phyloP scores from a whole-genome alignment of 306 rosid genomes.

The Carpinus fangiana region DNA sequence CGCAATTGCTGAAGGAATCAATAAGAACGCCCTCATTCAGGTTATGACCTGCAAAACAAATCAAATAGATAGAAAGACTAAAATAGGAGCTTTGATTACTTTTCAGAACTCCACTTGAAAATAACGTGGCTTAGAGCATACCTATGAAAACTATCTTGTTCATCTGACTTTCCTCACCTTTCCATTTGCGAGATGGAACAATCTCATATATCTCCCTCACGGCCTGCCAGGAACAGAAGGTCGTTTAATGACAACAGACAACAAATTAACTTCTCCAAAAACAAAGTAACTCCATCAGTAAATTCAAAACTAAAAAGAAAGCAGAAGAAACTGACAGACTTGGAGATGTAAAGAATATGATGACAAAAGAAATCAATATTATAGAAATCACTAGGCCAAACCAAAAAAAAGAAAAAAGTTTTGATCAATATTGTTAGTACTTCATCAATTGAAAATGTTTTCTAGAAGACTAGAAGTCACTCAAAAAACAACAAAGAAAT shows the following conservation, averaged over 20 bases:
- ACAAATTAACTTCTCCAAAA: neutral
- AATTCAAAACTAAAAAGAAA: neutral
- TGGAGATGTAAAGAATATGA: neutral
- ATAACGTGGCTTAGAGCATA: conserved; percentile 20
- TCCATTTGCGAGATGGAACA: conserved; percentile 86
- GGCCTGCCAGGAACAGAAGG: conserved; percentile 50
- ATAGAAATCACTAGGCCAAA: too few species aligned
- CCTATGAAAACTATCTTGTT: conserved; percentile 94
- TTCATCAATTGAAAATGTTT: neutral
- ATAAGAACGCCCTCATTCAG: conserved; percentile 40
- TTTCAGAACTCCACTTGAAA: neutral
- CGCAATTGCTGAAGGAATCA: conserved; percentile 40
- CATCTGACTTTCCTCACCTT: conserved; percentile 53
- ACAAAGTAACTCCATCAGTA: neutral
- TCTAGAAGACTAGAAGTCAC: neutral
- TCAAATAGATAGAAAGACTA: neutral
- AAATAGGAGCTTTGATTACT: neutral
- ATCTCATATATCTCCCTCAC: conserved; percentile 87
- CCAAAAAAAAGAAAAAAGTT: too few species aligned
- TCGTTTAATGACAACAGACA: neutral
- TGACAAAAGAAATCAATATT: neutral
- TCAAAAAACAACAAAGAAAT: neutral
- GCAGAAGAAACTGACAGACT: neutral
- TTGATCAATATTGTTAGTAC: neutral
- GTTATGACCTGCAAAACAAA: conserved; percentile 44